Conservation (phyloP, 805 yeast species). For the Ogataea parapolymorpha region DNA sequence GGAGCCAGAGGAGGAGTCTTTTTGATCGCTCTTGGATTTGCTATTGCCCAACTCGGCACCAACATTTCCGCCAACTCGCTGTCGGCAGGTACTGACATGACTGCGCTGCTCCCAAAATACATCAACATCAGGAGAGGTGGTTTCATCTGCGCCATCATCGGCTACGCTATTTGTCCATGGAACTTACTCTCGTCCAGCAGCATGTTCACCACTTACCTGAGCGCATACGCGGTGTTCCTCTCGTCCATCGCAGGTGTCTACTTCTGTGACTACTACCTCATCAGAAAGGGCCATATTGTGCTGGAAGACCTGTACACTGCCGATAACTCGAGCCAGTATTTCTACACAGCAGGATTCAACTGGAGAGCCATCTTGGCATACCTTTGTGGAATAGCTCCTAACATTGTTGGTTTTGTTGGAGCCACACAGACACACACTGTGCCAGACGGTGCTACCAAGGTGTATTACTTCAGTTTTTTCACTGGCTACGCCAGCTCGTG, state of each 20-base stretch:
- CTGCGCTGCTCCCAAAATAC: conserved; percentile 61
- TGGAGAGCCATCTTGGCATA: conserved; percentile 86
- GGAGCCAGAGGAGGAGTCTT: conserved; percentile 81
- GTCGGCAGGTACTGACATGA: conserved; percentile 70
- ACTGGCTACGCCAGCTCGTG: conserved; percentile 67
- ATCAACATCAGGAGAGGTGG: conserved; percentile 79
- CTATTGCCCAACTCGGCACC: conserved; percentile 74
- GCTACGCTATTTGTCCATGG: conserved; percentile 81
- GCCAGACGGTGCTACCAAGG: conserved; percentile 72
- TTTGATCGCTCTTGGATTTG: conserved; percentile 65
- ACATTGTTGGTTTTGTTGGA: conserved; percentile 84
- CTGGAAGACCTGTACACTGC: conserved; percentile 63
- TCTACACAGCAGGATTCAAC: conserved; percentile 65
- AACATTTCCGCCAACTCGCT: conserved; percentile 71
- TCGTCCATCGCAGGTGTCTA: conserved; percentile 81
- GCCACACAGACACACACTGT: conserved; percentile 68
- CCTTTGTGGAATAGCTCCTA: conserved; percentile 75
- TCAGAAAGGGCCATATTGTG: conserved; percentile 68
- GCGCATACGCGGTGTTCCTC: conserved; percentile 79
- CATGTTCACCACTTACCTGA: conserved; percentile 72
- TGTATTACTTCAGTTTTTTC: conserved; percentile 73
- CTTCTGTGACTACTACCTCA: conserved; percentile 62
- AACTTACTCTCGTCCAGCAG: conserved; percentile 65
- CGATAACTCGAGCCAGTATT: conserved; percentile 45
- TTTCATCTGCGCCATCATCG: conserved; percentile 68